These are phyloP conservation scores for Arthrobotrys pseudoclavata DNA, from an alignment of 2,329 filamentous ascomycete genomes.

Conservation along the genomic window DNA sequence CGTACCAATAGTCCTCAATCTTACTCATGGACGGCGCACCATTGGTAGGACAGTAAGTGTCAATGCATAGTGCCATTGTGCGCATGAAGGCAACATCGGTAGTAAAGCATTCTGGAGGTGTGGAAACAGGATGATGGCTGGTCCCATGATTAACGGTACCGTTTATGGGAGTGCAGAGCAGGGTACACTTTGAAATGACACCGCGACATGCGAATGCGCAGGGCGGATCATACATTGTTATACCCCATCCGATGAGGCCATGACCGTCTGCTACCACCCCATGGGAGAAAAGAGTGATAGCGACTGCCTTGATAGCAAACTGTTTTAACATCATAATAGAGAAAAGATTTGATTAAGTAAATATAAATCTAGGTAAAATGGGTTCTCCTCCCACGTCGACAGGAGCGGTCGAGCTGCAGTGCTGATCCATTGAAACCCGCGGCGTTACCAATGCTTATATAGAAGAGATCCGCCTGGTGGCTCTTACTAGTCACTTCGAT, in stretches of 20 bases:
- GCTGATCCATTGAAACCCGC: slow-evolving; percentile 7
- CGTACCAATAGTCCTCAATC: slow-evolving; percentile 64
- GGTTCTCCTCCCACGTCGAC: background rate
- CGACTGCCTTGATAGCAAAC: slow-evolving; percentile 6
- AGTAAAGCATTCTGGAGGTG: slow-evolving; percentile 64
- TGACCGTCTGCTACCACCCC: slow-evolving; percentile 37
- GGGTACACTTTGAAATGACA: slow-evolving; percentile 63
- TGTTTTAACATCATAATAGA: slow-evolving; percentile 3
- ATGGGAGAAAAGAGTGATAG: background rate
- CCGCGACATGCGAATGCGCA: slow-evolving; percentile 65
- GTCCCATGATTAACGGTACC: slow-evolving; percentile 62
- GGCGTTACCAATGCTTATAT: slow-evolving; percentile 15
- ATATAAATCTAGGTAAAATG: background rate
- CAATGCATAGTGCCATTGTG: slow-evolving; percentile 66
- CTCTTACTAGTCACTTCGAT: background rate
- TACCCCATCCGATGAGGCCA: slow-evolving; percentile 66
- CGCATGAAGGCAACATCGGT: slow-evolving; percentile 64
- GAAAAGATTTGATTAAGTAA: background rate
- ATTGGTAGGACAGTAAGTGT: slow-evolving; percentile 64
- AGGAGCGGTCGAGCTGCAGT: slow-evolving; percentile 4
- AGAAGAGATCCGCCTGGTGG: background rate
- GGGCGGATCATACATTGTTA: slow-evolving; percentile 65
- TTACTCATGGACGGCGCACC: slow-evolving; percentile 59
- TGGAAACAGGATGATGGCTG: slow-evolving; percentile 61
- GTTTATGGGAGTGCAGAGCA: slow-evolving; percentile 64